Conservation (phyloP, 805 yeast species). For the Kodamaea neixiangensis region DNA sequence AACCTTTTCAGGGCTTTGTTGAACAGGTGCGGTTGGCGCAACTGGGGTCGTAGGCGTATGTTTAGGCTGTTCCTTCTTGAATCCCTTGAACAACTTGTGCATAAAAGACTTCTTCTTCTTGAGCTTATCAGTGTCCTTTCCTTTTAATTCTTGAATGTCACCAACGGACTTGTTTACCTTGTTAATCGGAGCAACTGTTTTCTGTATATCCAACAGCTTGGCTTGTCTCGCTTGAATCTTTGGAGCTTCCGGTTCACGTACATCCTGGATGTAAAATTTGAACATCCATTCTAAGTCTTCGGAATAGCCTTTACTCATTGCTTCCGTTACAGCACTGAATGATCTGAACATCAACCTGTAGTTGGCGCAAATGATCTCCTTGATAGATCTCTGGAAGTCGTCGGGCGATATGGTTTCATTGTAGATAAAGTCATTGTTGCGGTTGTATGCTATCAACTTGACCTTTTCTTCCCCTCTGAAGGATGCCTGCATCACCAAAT, state of each 20-base stretch:
- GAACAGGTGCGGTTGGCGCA: background rate
- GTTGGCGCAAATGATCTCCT: conserved; percentile 23
- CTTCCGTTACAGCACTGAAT: conserved; percentile 21
- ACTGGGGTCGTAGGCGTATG: background rate
- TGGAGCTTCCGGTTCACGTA: background rate
- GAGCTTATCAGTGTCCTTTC: background rate
- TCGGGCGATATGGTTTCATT: conserved; percentile 24
- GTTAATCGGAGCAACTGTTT: background rate
- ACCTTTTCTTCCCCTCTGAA: conserved; percentile 15
- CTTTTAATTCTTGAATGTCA: conserved; percentile 2
- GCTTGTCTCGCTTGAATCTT: background rate
- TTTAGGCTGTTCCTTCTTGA: conserved; percentile 8
- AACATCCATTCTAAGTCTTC: conserved; percentile 19
- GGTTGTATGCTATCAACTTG: conserved; percentile 19
- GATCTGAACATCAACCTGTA: conserved; percentile 26
- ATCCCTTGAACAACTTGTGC: conserved; percentile 12
- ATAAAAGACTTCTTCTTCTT: conserved; percentile 13
- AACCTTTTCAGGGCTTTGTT: background rate
- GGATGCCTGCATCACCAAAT: conserved; percentile 49
- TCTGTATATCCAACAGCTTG: background rate
- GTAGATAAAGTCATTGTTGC: conserved; percentile 18
- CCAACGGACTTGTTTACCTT: background rate
- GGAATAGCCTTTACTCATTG: conserved; percentile 21
- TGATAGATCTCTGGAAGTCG: conserved; percentile 23
- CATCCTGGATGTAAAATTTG: conserved; percentile 5